Evolutionary conservation across 2,329 filamentous ascomycete species (phyloP).

Genomic region (Aureobasidium sp.): DNA sequence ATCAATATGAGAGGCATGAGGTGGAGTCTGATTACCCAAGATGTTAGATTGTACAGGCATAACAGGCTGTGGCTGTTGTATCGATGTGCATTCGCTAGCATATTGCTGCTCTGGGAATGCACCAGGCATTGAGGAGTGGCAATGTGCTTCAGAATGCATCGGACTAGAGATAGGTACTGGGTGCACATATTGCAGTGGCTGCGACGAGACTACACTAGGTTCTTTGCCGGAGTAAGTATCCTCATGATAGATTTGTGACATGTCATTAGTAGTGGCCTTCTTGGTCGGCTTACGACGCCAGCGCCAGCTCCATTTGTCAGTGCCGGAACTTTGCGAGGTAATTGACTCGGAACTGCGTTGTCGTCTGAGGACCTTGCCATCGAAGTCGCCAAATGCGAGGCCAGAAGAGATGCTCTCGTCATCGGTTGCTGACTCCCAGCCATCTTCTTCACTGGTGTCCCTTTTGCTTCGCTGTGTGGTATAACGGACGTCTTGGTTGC

Average conservation of each 20-base stretch:
- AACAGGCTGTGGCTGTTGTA: constrained; percentile 81
- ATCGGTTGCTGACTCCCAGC: constrained; percentile 51
- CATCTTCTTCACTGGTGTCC: constrained; percentile 39
- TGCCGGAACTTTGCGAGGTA: constrained; percentile 44
- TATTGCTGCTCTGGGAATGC: constrained; percentile 25
- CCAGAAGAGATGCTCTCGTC: constrained; percentile 47
- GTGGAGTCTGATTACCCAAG: constrained; percentile 42
- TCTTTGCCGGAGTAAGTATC: neutral
- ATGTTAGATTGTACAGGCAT: constrained; percentile 53
- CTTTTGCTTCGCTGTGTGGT: constrained; percentile 15
- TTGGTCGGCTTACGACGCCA: constrained; percentile 44
- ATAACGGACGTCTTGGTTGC: constrained; percentile 21
- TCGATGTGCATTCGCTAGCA: constrained; percentile 51
- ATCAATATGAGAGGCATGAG: constrained; percentile 32
- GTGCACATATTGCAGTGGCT: constrained; percentile 54
- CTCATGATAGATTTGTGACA: neutral
- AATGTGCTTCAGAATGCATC: constrained; percentile 47
- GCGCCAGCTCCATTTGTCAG: constrained; percentile 51
- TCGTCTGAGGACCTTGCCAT: constrained; percentile 25
- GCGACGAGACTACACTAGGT: constrained; percentile 28
- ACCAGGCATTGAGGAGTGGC: constrained; percentile 22
- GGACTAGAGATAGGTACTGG: constrained; percentile 60
- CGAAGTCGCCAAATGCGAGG: constrained; percentile 51
- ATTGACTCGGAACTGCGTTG: constrained; percentile 44
- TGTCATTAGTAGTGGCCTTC: constrained; percentile 20